Base-by-base conservation (phyloP, 352 stramenopile genomes). In the Phytophthora nicotianae region DNA sequence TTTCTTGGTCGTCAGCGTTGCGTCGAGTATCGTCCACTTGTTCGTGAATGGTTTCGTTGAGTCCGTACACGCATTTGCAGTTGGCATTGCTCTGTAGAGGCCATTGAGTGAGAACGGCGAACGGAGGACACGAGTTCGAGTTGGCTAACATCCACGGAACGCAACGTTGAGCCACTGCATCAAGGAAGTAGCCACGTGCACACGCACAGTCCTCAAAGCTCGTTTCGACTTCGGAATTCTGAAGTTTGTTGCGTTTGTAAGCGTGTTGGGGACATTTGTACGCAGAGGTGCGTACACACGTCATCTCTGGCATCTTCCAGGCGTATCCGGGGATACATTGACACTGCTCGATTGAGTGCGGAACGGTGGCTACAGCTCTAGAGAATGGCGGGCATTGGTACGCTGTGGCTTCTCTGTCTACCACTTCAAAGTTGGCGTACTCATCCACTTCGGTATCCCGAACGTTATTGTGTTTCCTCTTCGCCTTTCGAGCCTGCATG, bases 331-430 rank as follows among this genome's bases (percentile, higher is more conserved):
- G 68, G n/a, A 95, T 64, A 35, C 86, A 95, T 27, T 86, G 68
- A 52, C 86, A 95, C 50, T 95, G 86, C 58, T 84, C 75, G 4
- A 93, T 57, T 26, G 83, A 93, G 58, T 90, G 76, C 2, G 82
- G 72, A 20, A 85, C 50, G 3, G 68, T 66, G 4, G 86, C 77
- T 6, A 91, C 70, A 19, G 82, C 61, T 7, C 63, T 64, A 20
- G 86, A 88, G 54, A 83, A 93, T 19, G 73, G 69, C 6, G 83
- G 86, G 38, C 86, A 95, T 43, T 62, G 49, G 48, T 84, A 93
- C 16, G 24, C 59, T 26, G 46, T 29, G 13, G 52, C 47, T 23
- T 64, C 55, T 35, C 33, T 66, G 42, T 74, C 53, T 4, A 62
- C 35, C 5, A 65, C 53, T 46, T 74, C 62, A 19, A 60, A 61